These are phyloP conservation scores for Pugionium cornutum DNA, from an alignment of 345 rosid genomes.

Conservation along the genomic window DNA sequence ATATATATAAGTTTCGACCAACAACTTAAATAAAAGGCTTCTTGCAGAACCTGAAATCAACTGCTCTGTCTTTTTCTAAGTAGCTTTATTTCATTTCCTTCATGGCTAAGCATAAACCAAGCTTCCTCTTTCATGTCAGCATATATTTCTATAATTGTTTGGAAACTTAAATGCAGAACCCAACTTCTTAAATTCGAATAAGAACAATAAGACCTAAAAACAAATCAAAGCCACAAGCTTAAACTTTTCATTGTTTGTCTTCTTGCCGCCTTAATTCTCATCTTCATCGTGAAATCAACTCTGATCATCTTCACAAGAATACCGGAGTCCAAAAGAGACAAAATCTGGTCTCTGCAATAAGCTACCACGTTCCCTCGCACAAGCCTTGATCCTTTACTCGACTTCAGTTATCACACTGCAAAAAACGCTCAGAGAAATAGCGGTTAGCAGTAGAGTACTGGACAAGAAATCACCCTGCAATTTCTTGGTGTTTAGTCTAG, in stretches of 20 bases:
- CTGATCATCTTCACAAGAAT: conserved; percentile 46
- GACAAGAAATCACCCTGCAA: conserved; percentile 81
- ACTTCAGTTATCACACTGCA: conserved; percentile 86
- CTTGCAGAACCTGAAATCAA: conserved; percentile 27
- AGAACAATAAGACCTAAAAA: conserved; percentile 64
- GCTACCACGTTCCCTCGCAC: conserved; percentile 62
- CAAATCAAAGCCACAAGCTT: conserved; percentile 47
- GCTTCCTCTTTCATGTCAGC: conserved; percentile 16
- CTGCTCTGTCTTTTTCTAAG: conserved; percentile 30
- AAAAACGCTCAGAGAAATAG: conserved; percentile 74
- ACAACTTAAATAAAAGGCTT: conserved; percentile 28
- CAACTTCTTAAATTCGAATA: conserved; percentile 9
- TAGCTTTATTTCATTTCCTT: conserved; percentile 20
- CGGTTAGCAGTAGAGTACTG: conserved; percentile 55
- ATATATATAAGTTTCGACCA: conserved; percentile 12
- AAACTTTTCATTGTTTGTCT: conserved; percentile 65
- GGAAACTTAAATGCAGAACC: not conserved
- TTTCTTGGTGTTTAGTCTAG: conserved; percentile 87
- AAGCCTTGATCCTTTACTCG: conserved; percentile 75
- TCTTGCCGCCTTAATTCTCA: conserved; percentile 57
- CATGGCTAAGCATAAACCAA: conserved; percentile 35
- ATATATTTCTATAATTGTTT: conserved; percentile 3
- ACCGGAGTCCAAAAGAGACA: conserved; percentile 5
- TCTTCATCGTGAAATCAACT: conserved; percentile 63
- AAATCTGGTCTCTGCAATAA: conserved; percentile 47